phyloP scores from a whole-genome alignment of 495 filamentous ascomycete genomes.

The Penicillium egyptiacum region DNA sequence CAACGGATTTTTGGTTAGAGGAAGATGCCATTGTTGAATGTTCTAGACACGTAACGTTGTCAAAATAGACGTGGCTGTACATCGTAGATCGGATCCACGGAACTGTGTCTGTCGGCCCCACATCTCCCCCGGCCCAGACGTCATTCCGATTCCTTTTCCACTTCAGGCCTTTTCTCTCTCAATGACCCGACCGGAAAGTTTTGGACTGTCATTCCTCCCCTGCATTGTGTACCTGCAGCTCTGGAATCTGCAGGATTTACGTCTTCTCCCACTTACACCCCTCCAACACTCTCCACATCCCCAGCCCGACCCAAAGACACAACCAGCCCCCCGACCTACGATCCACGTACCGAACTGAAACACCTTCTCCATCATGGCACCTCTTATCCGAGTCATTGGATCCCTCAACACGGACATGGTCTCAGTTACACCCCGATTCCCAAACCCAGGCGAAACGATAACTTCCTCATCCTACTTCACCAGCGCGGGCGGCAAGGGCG shows the following conservation, averaged over 20 bases:
- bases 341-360: neutral
- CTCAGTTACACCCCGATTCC: conserved; percentile 79
- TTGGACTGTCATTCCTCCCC: neutral
- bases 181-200: neutral
- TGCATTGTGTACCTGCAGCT: no score
- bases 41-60: neutral
- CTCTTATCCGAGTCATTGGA: conserved; percentile 75
- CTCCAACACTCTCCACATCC: neutral
- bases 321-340: neutral
- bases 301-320: conserved; percentile 1
- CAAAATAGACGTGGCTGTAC: neutral
- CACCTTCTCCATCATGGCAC: conserved; percentile 37
- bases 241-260: no score
- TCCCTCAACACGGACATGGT: conserved; percentile 94
- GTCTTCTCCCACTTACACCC: no score
- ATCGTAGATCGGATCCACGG: conserved; percentile 4
- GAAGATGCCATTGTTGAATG: neutral
- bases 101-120: neutral
- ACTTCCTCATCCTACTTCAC: conserved; percentile 74
- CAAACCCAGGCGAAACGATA: conserved; percentile 81
- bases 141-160: neutral
- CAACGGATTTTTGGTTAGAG: no score
- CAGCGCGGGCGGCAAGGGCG: conserved; percentile 88
- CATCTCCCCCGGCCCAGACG: neutral
- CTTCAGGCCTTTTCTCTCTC: neutral